Evolutionary conservation across 1,284 basidiomycete genomes (phyloP), one percentile per base, ranked within the genome.

Genomic region (Ganoderma sinense): DNA sequence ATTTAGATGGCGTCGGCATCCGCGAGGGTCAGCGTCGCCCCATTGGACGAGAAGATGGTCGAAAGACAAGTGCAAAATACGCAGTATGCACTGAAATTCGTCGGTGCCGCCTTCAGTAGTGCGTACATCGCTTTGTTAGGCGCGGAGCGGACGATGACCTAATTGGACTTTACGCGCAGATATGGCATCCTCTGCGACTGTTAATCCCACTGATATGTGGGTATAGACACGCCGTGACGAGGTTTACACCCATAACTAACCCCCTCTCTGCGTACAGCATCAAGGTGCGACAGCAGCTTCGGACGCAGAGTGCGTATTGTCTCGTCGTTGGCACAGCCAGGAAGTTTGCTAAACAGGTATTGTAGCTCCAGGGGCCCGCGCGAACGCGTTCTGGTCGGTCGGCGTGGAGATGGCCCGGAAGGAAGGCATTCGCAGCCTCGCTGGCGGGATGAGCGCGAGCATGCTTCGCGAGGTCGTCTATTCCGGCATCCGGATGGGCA

Each of bases 141-240:
- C 13, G 4, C 43, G 18, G 2, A 11, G 14, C 43, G 18, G 13
- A 16, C 1, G 4, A 4, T 14, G 1, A 6, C 13, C 36, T 61
- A 14, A 51, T 16, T 33, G 56, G 11, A 33, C 14, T 18, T 43
- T 18, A 8, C n/a, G 64, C 14, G 4, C 59, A 83, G 82, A 82
- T 60, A 82, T 82, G 80, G 71, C 77, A 5, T 80, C 81, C 0
- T 82, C 82, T 11, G 81, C 77, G 20, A 76, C 81, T 48, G 82
- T 77, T 66, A 83, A 83, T 64, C 82, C 82, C 2, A 73, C 81
- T 39, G 82, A 83, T 66, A 80, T 83, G 80, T 82, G 80, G 70
- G 78, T 81, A 63, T 5, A 61, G 18, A 20, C 31, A 8, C 18
- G 31, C 31, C 14, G 66, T 48, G 26, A 14, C 23, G 8, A 31